Evolutionary conservation across 2,329 filamentous ascomycete species (phyloP), one percentile per base, ranked within the genome.

Genomic region (Corinectria fuckeliana): DNA sequence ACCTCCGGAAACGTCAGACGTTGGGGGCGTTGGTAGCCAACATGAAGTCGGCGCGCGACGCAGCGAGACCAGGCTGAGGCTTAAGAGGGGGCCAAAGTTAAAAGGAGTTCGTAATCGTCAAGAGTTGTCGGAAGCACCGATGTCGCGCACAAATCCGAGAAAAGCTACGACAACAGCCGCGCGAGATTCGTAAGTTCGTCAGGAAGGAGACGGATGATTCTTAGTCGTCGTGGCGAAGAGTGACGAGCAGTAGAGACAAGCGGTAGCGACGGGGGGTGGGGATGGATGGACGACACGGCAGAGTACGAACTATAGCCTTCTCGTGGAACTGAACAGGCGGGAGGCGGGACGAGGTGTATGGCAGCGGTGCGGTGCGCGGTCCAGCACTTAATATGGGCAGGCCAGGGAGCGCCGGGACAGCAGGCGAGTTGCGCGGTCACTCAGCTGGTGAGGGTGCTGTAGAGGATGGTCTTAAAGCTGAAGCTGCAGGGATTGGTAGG

Each of bases 11-110:
- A 64, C 57, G 60, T 69, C 56, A 62, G 59, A 55, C 49, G 44
- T 50, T 53, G 55, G 51, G 38, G 41, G 47, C 39, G 61, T 39
- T 56, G 44, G 57, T 60, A 61, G 63, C 65, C 62, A 70, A 72
- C 72, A 75, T 74, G 62, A 71, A 73, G 68, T 68, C 68, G 66
- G 66, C 61, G 58, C 56, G 63, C 65, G 63, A 60, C 48, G 56
- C 38, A 36, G 48, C 52, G 49, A 25, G 49, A 56, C 41, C 25
- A 42, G 48, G 51, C 44, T 45, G 56, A 59, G 38, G 30, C 20
- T 44, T 13, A 52, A 59, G 38, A 32, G 20, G 50, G n/a, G 47
- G 56, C 39, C 50, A 55, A 38, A 44, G 30, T 50, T 18, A 60
- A 50, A 56, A 62, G 42, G 20, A 56, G 23, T n/a, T n/a, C n/a